Evolutionary conservation across 371 early-diverging fungal genomes (phyloP), one percentile per base, ranked within the genome.

Genomic region (Mucor irregularis): DNA sequence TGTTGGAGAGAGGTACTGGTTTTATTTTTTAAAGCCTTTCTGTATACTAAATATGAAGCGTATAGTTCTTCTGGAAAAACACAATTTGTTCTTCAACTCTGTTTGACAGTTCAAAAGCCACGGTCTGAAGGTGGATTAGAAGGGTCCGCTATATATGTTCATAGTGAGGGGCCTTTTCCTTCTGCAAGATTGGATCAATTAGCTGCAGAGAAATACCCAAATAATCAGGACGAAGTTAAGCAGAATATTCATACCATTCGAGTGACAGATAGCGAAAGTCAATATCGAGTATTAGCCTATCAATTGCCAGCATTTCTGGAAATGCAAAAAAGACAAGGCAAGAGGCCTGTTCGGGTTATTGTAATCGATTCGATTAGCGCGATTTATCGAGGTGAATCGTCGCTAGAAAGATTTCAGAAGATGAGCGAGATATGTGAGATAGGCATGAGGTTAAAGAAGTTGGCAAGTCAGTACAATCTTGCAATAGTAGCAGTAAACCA

Each of bases 321-420:
- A n/a, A 62, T 55, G 14, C 59, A 52, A 5, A 64, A 9, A 21
- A 40, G 47, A 11, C 13, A 16, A 17, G 16, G 14, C 8, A 62
- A 68, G 8, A 73, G 76, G 28, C 57, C 62, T 5, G 74, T 92
- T 17, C 73, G 83, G 1, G 64, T 94, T 21, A 72, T 95, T 16
- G 80, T 95, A 8, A 76, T 95, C 29, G 96, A 95, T 67, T 91
- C 93, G 0, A 86, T 95, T n/a, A 82, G 91, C 14, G 87, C 91
- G 6, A 82, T 85, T 30, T 86, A 91, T 62, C 81, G 91, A 17
- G 79, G 83, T 31, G 84, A 81, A 28, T 66, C 62, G 3, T 13
- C 66, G 0, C 38, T 39, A 35, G 47, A 56, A 3, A 52, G 46
- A n/a, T 74, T 74, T 22, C 69, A 82, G 21, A 74, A 83, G 10